Base-by-base conservation (phyloP, 768 basidiomycete species). In the Phylloporus scabripes region DNA sequence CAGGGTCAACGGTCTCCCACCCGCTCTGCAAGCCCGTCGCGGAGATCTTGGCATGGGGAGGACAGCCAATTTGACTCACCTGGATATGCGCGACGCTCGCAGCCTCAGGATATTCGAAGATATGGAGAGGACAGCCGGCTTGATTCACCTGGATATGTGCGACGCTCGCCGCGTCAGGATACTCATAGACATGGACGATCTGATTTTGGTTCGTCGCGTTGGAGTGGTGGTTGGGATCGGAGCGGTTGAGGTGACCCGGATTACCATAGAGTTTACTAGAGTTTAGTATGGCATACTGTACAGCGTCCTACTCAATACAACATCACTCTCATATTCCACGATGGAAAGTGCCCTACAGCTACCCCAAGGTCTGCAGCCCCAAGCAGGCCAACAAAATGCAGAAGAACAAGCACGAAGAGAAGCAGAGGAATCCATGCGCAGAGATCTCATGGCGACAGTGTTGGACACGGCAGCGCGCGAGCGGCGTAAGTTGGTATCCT, bases 391-490 rank as follows among this genome's bases (percentile, higher is more conserved):
- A 39, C 72, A 76, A 5, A 61, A 59, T 40, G 77, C 75, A 28
- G 82, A 81, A 23, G 79, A 79, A 32, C 77, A 75, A 1, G 73
- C 69, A 23, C 80, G 77, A 48, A 74, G 72, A 31, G 78, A 74
- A 10, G 79, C 84, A 46, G 87, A 90, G 52, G 88, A 89, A 53
- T 75, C 89, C 63, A 79, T 83, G 78, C 77, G 84, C 36, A 72
- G 87, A 56, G 84, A 90, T 56, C 63, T 92, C 56, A 78, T 94
- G 62, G 78, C 84, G 7, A 86, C 87, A 5, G 76, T 94, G 29
- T 73, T 94, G 34, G 87, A 90, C 53, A 69, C 75, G 5, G 82
- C 79, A 46, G 91, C 92, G 34, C 77, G 90, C 50, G 92, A 92
- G 72, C 77, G 91, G 65, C 70, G 91, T 93, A 66, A 53, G 72